Evolutionary conservation across 441 rosid genomes (phyloP).

Genomic region (Bruguiera hainesii): DNA sequence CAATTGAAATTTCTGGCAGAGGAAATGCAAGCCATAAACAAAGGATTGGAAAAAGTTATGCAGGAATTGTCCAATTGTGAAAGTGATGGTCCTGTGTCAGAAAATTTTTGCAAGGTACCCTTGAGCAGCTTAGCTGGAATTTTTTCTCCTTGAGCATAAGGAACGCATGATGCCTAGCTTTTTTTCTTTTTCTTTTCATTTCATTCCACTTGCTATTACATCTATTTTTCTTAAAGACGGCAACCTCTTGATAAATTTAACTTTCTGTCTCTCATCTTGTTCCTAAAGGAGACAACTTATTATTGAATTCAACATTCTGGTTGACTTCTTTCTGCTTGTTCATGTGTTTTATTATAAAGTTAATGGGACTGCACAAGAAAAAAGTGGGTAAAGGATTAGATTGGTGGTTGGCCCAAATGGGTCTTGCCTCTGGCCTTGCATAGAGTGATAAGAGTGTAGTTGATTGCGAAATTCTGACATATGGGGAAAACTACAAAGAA

Average conservation of each 20-base stretch:
- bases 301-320: background rate
- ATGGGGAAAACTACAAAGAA: background rate
- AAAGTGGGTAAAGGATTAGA: background rate
- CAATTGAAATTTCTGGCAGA: conserved; percentile 93
- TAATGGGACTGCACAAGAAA: background rate
- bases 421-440: background rate
- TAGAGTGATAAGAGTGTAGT: background rate
- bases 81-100: conserved; percentile 82
- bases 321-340: background rate
- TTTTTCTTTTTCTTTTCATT: background rate
- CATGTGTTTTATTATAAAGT: background rate
- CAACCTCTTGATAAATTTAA: no score
- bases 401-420: background rate
- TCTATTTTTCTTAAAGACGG: background rate
- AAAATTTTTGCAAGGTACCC: conserved; percentile 63
- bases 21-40: conserved; percentile 95
- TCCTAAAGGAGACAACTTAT: background rate
- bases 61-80: conserved; percentile 83
- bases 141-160: conserved; percentile 1
- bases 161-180: no score
- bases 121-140: background rate
- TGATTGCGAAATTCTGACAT: background rate
- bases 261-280: background rate
- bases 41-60: conserved; percentile 84
- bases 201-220: background rate